These are phyloP conservation scores for Dissophora ornata DNA, from an alignment of 192 early-diverging fungal species.

Conservation along the genomic window DNA sequence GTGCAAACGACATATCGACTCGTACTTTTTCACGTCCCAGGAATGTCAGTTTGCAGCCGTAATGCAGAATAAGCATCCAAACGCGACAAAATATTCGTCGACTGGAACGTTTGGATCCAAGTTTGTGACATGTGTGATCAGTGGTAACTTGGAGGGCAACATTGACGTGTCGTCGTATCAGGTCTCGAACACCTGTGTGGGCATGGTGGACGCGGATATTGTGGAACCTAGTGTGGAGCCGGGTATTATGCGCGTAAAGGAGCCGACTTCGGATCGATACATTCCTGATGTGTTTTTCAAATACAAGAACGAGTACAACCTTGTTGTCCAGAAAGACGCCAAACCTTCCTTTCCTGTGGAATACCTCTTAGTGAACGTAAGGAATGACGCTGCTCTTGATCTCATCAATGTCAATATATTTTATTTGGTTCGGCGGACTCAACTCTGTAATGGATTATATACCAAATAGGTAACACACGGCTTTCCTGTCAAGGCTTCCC, in stretches of 20 bases:
- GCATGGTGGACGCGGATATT: constrained; percentile 91
- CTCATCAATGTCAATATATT: too few relatives aligned
- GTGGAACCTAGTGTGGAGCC: constrained; percentile 92
- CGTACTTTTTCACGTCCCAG: constrained; percentile 93
- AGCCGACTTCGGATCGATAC: constrained; percentile 78
- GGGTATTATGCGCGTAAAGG: constrained; percentile 85
- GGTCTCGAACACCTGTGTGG: constrained; percentile 90
- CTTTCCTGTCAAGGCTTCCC: constrained; percentile 83
- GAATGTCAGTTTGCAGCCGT: constrained; percentile 89
- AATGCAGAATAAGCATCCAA: constrained; percentile 82
- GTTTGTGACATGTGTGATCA: constrained; percentile 95
- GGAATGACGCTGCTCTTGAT: constrained; percentile 13
- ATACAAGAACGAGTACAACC: constrained; percentile 94
- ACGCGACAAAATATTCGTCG: constrained; percentile 74
- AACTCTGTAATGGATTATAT: too few relatives aligned
- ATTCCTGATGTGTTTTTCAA: constrained; percentile 98
- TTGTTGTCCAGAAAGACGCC: constrained; percentile 87
- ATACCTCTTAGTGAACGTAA: constrained; percentile 93
- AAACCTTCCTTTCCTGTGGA: constrained; percentile 98
- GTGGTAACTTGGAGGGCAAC: constrained; percentile 86
- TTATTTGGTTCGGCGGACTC: too few relatives aligned
- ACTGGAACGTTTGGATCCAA: constrained; percentile 89
- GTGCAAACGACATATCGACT: constrained; percentile 89
- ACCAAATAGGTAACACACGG: constrained; percentile 82
- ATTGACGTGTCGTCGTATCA: constrained; percentile 92